Base-by-base conservation (phyloP, 352 stramenopile species). In the Stephanocyclus meneghinianus region DNA sequence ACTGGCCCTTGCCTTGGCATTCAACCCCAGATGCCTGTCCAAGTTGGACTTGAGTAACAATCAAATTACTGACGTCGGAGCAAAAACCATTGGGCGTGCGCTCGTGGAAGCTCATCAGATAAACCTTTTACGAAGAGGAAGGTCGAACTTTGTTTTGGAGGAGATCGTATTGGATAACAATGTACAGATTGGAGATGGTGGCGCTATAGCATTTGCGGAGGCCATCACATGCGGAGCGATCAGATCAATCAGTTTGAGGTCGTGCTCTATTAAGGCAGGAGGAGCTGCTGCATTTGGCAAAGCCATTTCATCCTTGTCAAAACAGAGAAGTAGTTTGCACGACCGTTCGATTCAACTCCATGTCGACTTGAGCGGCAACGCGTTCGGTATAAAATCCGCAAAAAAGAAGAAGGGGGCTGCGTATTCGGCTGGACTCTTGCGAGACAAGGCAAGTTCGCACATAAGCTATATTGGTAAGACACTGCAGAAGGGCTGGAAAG, bases 41-140 rank as follows among this genome's bases (percentile, higher is more conserved):
- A 56, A 80, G 42, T 86, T 94, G 45, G 78, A 91, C 84, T 81
- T 94, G 61, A 92, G 89, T 66, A 89, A 88, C 66, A 94, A 94
- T 71, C 64, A 86, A 50, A 89, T 93, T 59, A 86, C 85, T 15
- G 78, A 93, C 76, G 65, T 82, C 45, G 85, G 87, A 47, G 80
- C 75, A 37, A 80, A 66, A n/a, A 62, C 78, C 15, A 62, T 93
- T 15, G 81, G 68, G 2, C 77, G 72, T 18, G 84, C 78, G 8
- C 68, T 93, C 9, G 48, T 85, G 5, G 64, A 76, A 26, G 71
- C 74, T 21, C 32, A 26, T 11, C 32, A 26, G 48, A 67, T n/a
- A 44, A 76, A 63, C 40, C 8, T 21, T 62, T 32, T 15, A 29
- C 21, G 16, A 7, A 42, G 61, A 26, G 44, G 18, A 40, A 57